Conservation (phyloP, 441 rosid species). For the Arabidopsis hybrid region DNA sequence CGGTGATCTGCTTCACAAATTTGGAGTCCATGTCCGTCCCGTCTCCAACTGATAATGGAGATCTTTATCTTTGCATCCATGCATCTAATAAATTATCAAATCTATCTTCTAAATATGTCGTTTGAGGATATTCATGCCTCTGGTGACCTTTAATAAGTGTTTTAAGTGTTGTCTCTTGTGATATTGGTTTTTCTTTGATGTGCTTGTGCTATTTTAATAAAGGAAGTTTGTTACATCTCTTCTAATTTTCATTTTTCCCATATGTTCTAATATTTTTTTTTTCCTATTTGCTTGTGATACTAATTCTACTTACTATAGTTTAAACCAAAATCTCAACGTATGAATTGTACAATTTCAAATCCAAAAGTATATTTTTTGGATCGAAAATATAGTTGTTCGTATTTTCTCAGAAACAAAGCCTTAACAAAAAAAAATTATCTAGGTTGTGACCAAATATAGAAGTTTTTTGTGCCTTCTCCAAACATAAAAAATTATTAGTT, state of each 20-base stretch:
- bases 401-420: no score
- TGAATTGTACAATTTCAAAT: no score
- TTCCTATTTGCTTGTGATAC: background rate
- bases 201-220: background rate
- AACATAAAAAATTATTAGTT: no score
- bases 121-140: background rate
- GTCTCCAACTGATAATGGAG: slow-evolving; percentile 31
- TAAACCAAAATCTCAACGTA: no score
- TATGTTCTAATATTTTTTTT: background rate
- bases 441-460: no score
- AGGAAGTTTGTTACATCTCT: background rate
- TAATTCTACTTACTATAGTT: background rate
- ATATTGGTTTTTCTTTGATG: background rate
- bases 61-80: slow-evolving; percentile 1
- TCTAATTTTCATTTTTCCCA: background rate
- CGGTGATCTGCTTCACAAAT: slow-evolving; percentile 16
- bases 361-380: no score
- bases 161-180: background rate
- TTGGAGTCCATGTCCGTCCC: slow-evolving; percentile 39
- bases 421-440: no score
- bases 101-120: background rate
- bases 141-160: background rate
- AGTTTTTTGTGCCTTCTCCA: no score
- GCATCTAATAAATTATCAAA: slow-evolving; percentile 1
- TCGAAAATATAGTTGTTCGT: no score